phyloP scores from a whole-genome alignment of 129 eudicot genomes.

The Lonicera japonica region DNA sequence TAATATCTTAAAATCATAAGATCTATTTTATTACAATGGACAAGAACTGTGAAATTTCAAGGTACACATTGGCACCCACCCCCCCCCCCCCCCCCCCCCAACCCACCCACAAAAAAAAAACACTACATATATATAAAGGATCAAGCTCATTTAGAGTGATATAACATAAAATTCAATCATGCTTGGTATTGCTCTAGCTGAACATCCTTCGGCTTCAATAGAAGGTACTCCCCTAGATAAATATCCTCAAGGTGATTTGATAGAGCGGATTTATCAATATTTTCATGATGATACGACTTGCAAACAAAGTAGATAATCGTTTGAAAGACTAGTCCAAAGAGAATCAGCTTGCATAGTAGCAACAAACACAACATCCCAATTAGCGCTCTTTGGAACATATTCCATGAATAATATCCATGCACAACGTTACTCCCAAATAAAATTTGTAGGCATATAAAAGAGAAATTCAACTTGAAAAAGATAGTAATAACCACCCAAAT shows the following conservation, averaged over 20 bases:
- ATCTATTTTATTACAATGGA: too few relatives aligned
- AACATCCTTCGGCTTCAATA: constrained; percentile 33
- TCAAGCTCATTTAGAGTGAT: too few relatives aligned
- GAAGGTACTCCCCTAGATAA: constrained; percentile 47
- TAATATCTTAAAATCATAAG: too few relatives aligned
- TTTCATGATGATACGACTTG: constrained; percentile 62
- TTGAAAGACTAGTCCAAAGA: constrained; percentile 48
- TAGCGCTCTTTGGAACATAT: constrained; percentile 19
- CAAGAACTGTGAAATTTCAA: too few relatives aligned
- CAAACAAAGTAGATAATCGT: constrained; percentile 61
- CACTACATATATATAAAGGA: background rate
- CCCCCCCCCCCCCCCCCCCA: too few relatives aligned
- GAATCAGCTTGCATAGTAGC: constrained; percentile 27
- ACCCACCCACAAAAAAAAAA: too few relatives aligned
- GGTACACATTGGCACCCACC: too few relatives aligned
- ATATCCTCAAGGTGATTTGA: constrained; percentile 37
- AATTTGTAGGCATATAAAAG: constrained; percentile 11
- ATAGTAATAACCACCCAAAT: constrained; percentile 22
- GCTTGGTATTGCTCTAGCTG: constrained; percentile 30
- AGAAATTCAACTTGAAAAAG: constrained; percentile 22
- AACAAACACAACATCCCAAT: constrained; percentile 30
- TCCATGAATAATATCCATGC: constrained; percentile 5
- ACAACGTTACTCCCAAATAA: constrained; percentile 21
- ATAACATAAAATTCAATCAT: constrained; percentile 2
- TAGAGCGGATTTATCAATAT: constrained; percentile 50